These are phyloP conservation scores for Hypholoma fasciculare DNA, from an alignment of 768 basidiomycete genomes.

Conservation along the genomic window DNA sequence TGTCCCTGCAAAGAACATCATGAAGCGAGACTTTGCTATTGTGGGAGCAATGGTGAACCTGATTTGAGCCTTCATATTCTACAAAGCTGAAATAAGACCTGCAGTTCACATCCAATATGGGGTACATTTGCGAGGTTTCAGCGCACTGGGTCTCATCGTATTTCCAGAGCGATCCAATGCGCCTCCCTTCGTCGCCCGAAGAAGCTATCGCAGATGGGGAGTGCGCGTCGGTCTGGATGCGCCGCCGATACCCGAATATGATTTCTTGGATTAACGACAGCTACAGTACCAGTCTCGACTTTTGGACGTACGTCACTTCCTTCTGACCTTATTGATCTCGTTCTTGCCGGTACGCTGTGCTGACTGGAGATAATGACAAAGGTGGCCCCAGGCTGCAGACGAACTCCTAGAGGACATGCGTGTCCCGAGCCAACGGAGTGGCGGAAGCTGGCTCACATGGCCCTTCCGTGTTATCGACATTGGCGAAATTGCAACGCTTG, in stretches of 20 bases:
- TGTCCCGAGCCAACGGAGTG: slow-evolving; percentile 48
- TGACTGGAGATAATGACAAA: slow-evolving; percentile 16
- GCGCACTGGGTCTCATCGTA: slow-evolving; percentile 70
- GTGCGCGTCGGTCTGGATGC: slow-evolving; percentile 51
- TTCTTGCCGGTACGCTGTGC: background rate
- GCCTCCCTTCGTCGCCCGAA: slow-evolving; percentile 44
- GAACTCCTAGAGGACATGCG: slow-evolving; percentile 62
- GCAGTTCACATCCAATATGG: slow-evolving; percentile 56
- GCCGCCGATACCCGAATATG: slow-evolving; percentile 52
- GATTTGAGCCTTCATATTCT: background rate
- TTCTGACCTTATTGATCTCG: too few species aligned
- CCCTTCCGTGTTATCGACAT: slow-evolving; percentile 52
- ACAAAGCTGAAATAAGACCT: background rate
- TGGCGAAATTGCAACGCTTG: slow-evolving; percentile 46
- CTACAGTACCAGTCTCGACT: slow-evolving; percentile 45
- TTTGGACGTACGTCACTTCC: slow-evolving; percentile 47
- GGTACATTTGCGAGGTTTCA: slow-evolving; percentile 52
- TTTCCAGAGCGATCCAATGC: slow-evolving; percentile 55
- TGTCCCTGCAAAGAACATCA: slow-evolving; percentile 60
- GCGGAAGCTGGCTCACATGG: slow-evolving; percentile 70
- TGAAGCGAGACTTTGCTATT: slow-evolving; percentile 58
- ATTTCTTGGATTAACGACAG: slow-evolving; percentile 53
- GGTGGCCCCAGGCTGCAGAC: slow-evolving; percentile 64
- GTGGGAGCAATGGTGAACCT: slow-evolving; percentile 58
- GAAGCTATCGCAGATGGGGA: slow-evolving; percentile 47